Percentiles rank a stretch among this genome's conserved stretches.
Evolutionary conservation across 2,329 filamentous ascomycete genomes (phyloP).

Genomic region (Aspergillus tanneri): DNA sequence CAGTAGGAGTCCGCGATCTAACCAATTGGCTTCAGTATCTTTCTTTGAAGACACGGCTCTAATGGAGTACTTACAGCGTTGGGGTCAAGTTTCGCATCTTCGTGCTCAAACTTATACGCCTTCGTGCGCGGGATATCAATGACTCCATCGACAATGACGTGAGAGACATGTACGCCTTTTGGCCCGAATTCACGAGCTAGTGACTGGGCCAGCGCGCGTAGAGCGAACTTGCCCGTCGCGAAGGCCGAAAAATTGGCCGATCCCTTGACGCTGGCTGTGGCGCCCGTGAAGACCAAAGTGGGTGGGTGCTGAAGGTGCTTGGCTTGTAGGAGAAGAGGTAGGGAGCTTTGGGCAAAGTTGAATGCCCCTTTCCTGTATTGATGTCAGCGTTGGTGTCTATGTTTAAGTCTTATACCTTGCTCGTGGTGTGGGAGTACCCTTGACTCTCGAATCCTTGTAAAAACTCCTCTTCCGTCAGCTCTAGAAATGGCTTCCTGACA

Average conservation of each 20-base stretch:
- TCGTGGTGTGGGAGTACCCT: conserved; percentile 36
- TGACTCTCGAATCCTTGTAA: conserved; percentile 50
- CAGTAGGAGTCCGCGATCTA: conserved; percentile 87
- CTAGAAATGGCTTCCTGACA: conserved; percentile 60
- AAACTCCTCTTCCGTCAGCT: conserved; percentile 60
- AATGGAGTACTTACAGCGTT: conserved; percentile 62
- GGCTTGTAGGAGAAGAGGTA: conserved; percentile 69
- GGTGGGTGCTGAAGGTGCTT: conserved; percentile 63
- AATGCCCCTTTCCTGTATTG: conserved; percentile 60
- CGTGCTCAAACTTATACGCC: conserved; percentile 55
- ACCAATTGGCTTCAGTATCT: conserved; percentile 4
- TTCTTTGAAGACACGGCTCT: conserved; percentile 2
- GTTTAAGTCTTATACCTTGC: not conserved
- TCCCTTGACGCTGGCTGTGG: conserved; percentile 75
- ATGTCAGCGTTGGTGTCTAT: not conserved
- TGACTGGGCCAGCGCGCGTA: conserved; percentile 70
- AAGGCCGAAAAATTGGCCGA: conserved; percentile 69
- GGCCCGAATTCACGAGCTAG: conserved; percentile 82
- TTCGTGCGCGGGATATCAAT: conserved; percentile 77
- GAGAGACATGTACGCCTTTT: conserved; percentile 77
- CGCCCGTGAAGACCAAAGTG: conserved; percentile 80
- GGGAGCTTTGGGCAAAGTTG: conserved; percentile 68
- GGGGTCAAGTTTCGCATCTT: conserved; percentile 69
- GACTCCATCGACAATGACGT: conserved; percentile 78
- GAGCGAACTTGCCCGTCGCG: conserved; percentile 75